Base-by-base conservation (phyloP, 306 rosid genomes). In the Inga leiocalycina region DNA sequence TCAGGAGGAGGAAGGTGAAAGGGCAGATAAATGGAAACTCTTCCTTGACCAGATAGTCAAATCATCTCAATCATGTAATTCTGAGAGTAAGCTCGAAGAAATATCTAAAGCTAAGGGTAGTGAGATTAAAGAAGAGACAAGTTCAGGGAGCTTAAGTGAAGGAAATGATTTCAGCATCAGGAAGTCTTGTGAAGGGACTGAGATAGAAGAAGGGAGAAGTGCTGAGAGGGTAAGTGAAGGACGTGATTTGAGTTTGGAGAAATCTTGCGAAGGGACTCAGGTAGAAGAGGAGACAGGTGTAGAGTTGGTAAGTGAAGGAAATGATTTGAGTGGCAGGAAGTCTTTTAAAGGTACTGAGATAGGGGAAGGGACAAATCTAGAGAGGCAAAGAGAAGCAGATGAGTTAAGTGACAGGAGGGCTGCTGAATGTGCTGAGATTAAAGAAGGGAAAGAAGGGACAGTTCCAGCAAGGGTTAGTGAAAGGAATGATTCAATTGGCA, bases 1-100 rank as follows among this genome's bases (percentile, higher is more conserved):
- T 77, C 88, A 94, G 99, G 91, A 94, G 89, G 99, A 96, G 90
- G 99, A 96, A 84, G 89, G 66, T 24, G 99, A 96, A 86, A 91
- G 97, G 85, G 87, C 92, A 56, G 69, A 78, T 79, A 90, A 89
- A 84, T 94, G 99, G 99, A 88, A 78, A 73, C 77, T 83, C 85
- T 96, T 93, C 84, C 91, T 96, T 71, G 91, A 90, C 78, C 92
- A 85, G 77, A 16, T 89, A 80, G 89, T 32, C 44, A 44, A 75
- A 72, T 81, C 90, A 79, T 43, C 88, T 78, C 87, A 81, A 73
- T 68, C 71, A 22, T 84, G 84, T 79, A 81, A 85, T 80, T 79
- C 85, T 69, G 89, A 85, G 57, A 46, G 14, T 45, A n/a, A 72
- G 16, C n/a, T 45, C 4, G 17, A 24, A 72, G 59, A 45, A 45